Evolutionary conservation across 345 rosid species (phyloP).

Genomic region (Lepidium aucheri): DNA sequence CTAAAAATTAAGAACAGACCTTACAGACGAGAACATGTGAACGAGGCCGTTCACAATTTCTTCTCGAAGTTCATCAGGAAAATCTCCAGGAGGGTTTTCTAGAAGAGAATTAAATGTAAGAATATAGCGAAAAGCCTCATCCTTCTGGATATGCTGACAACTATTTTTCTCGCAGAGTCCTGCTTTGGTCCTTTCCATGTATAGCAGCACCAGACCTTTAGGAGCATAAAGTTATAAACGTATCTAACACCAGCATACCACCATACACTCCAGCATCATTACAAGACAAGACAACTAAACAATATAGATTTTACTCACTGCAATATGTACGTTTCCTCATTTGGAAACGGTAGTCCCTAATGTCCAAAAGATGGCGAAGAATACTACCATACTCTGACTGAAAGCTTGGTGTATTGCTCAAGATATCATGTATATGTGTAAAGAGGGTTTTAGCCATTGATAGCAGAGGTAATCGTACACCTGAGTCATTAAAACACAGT

Average conservation of each 20-base stretch:
- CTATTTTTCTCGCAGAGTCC: constrained; percentile 40
- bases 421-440: constrained; percentile 59
- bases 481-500: constrained; percentile 33
- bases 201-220: constrained; percentile 58
- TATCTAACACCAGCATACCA: constrained; percentile 4
- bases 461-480: constrained; percentile 48
- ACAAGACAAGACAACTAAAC: background rate
- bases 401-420: constrained; percentile 68
- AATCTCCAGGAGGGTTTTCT: constrained; percentile 88
- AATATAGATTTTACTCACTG: constrained; percentile 40
- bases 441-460: constrained; percentile 58
- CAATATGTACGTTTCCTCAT: constrained; percentile 59
- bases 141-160: constrained; percentile 51
- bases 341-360: constrained; percentile 66
- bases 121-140: constrained; percentile 65
- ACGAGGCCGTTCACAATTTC: constrained; percentile 56
- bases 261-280: constrained; percentile 2
- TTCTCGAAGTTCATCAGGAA: constrained; percentile 56
- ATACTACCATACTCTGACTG: constrained; percentile 80
- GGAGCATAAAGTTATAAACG: constrained; percentile 13
- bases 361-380: constrained; percentile 61
- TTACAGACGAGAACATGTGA: constrained; percentile 54
- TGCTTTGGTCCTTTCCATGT: constrained; percentile 63
- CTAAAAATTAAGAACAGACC: constrained; percentile 33
- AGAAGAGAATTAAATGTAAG: constrained; percentile 69